Conservation (phyloP, 1,284 basidiomycete genomes). For the Sphagnurus paluster region DNA sequence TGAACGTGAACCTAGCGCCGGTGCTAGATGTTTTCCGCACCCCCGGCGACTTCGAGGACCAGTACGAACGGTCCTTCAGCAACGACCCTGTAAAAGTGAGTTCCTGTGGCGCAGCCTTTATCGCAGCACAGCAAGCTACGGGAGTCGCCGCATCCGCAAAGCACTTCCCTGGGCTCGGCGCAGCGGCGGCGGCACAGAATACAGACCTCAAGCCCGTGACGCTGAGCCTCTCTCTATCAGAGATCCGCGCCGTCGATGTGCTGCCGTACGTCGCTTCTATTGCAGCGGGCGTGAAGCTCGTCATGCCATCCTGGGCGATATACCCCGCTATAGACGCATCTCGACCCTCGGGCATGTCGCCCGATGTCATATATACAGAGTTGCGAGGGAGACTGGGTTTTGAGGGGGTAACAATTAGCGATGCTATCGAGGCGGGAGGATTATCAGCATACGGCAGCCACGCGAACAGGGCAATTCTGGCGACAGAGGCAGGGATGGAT, state of each 20-base stretch:
- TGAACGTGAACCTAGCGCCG: conserved; percentile 19
- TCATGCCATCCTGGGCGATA: conserved; percentile 18
- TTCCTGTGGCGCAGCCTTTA: conserved; percentile 14
- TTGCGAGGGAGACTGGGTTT: conserved; percentile 17
- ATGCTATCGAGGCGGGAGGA: conserved; percentile 15
- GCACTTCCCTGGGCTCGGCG: conserved; percentile 19
- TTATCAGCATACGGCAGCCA: conserved; percentile 10
- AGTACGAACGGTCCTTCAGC: conserved; percentile 17
- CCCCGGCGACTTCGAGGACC: conserved; percentile 17
- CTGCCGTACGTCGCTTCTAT: conserved; percentile 14
- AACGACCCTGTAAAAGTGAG: conserved; percentile 10
- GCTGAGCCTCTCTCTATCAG: conserved; percentile 8
- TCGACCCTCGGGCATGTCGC: conserved; percentile 14
- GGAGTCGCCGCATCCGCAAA: conserved; percentile 17
- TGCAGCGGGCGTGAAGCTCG: conserved; percentile 14
- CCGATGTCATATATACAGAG: conserved; percentile 9
- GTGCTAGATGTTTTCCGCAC: conserved; percentile 17
- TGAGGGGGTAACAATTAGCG: conserved; percentile 14
- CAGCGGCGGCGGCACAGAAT: conserved; percentile 9
- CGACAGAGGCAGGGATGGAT: conserved; percentile 18
- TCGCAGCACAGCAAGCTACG: conserved; percentile 14
- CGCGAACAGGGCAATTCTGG: conserved; percentile 13
- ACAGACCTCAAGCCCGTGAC: conserved; percentile 15
- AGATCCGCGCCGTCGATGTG: conserved; percentile 13
- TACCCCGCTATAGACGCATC: conserved; percentile 13